Evolutionary conservation across 345 rosid species (phyloP).

Genomic region (Syzygium aqueum): DNA sequence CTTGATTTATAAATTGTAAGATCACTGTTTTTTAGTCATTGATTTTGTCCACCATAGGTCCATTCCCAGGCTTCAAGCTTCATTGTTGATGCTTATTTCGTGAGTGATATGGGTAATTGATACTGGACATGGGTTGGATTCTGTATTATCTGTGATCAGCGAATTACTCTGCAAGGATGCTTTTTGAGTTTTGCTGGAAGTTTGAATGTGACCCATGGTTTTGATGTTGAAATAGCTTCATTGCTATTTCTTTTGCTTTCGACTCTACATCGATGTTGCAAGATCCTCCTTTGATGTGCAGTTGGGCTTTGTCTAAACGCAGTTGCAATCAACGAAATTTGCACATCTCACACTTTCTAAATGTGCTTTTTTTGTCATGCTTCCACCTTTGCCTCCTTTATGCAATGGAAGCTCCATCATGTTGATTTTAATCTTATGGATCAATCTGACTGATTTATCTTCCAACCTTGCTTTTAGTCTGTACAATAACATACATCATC

Average conservation of each 20-base stretch:
- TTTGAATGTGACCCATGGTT: background rate
- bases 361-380: background rate
- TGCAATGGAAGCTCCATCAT: background rate
- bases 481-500: constrained; percentile 65
- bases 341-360: background rate
- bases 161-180: background rate
- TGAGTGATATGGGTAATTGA: background rate
- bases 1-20: background rate
- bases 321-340: background rate
- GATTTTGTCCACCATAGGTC: background rate
- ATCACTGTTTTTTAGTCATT: background rate
- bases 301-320: background rate
- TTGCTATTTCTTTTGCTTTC: background rate
- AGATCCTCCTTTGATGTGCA: background rate
- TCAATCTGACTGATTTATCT: background rate
- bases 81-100: background rate
- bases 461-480: constrained; percentile 30
- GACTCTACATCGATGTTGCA: background rate
- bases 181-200: background rate
- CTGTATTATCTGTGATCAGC: background rate
- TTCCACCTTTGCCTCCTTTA: background rate
- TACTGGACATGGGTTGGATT: background rate
- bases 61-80: background rate
- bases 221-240: background rate
- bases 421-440: background rate